Percentiles rank a stretch among this genome's conserved stretches.
Conservation (phyloP, 2,329 filamentous ascomycete genomes). For the Diaporthe vexans region DNA sequence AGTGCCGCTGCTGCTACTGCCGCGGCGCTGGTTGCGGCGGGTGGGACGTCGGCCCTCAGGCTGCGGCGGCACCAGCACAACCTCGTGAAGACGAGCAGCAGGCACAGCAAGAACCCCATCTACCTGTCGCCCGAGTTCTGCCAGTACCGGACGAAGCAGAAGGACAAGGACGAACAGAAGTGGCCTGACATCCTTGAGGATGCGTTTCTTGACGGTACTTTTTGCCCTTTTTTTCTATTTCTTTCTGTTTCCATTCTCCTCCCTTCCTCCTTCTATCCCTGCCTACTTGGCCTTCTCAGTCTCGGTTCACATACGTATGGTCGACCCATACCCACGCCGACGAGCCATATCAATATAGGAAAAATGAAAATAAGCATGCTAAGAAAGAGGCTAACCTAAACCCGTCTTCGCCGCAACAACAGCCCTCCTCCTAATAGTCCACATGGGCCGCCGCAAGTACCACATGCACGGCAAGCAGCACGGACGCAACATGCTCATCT, state of each 20-base stretch:
- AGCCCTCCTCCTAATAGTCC: conserved; percentile 76
- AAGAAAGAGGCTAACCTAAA: neutral
- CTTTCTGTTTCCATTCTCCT: neutral
- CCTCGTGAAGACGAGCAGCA: conserved; percentile 48
- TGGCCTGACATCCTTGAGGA: conserved; percentile 75
- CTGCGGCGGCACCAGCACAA: conserved; percentile 51
- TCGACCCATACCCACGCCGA: neutral
- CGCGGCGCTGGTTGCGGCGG: conserved; percentile 3
- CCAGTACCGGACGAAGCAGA: conserved; percentile 75
- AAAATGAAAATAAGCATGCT: neutral
- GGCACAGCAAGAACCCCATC: conserved; percentile 68
- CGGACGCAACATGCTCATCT: conserved; percentile 79
- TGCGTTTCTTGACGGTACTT: conserved; percentile 76
- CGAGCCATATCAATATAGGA: no score
- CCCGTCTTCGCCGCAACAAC: neutral
- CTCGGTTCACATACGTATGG: neutral
- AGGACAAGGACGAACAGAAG: conserved; percentile 72
- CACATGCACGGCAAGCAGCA: conserved; percentile 74
- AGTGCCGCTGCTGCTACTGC: neutral
- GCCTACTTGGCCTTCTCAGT: neutral
- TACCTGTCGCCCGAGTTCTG: conserved; percentile 74
- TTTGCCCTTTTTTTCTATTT: neutral
- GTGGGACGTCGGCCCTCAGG: conserved; percentile 43
- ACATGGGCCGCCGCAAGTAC: conserved; percentile 77
- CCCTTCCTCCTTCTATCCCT: neutral